Evolutionary conservation across 805 yeast genomes (phyloP), one percentile per base, ranked within the genome.

Genomic region (Jamesozyma piceae): DNA sequence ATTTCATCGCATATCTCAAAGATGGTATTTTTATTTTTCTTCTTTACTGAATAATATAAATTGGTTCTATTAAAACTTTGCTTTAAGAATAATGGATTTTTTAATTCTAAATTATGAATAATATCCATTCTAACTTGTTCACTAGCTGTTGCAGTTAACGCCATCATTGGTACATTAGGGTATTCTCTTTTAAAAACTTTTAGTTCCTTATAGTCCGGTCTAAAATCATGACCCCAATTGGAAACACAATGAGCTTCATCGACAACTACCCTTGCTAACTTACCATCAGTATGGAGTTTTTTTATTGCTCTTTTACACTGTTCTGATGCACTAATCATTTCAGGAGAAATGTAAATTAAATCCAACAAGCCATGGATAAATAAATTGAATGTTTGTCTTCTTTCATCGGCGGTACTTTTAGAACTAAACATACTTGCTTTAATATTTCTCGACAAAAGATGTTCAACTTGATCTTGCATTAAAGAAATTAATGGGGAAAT

Each of bases 231-330:
- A 17, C 99, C 99, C 99, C 99, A 92, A 9, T 95, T 82, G 41
- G 96, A 86, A 41, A 94, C 95, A 72, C 99, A 92, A 65, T 92
- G 99, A 0, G 98, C 98, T 58, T 83, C 99, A 65, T 92, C 99
- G 33, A 92, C 88, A 6, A 92, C 96, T 29, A 92, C 73, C 40
- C 97, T 70, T 0, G 97, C 95, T 26, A 92, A 65, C 52, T 68
- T 67, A 10, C 73, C 68, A 31, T 72, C 73, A 9, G 68, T 65
- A 57, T 83, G 70, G 4, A 92, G 65, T 40, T 64, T 69, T 9
- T 69, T 64, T 41, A 92, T 78, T 0, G 82, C 80, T 41, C 69
- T 71, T 53, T 76, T 81, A 37, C 92, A 78, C 53, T 78, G 78
- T 8, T 65, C 71, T 21, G 94, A 84, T 3, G 82, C 80, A 53